Percentiles rank a stretch among this genome's conserved stretches.
Evolutionary conservation across 768 basidiomycete species (phyloP).

Genomic region (Amanita rubescens): DNA sequence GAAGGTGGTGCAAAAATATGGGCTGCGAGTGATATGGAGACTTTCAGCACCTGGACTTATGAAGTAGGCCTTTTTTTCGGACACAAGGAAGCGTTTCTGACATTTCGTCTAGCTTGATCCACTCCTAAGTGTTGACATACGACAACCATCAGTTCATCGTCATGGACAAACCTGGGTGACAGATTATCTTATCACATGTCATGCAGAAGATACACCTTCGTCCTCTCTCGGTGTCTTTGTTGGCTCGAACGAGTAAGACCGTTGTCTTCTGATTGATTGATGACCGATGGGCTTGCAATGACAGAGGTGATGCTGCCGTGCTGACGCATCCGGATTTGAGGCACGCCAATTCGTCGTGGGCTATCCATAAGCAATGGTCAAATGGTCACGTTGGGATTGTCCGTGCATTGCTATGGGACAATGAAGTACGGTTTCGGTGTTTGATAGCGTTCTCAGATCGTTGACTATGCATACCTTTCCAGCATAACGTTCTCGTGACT

Average conservation of each 20-base stretch:
- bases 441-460: neutral
- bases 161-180: constrained; percentile 63
- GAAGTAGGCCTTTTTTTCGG: constrained; percentile 39
- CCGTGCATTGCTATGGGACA: constrained; percentile 49
- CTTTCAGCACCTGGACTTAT: constrained; percentile 74
- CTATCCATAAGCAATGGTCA: constrained; percentile 44
- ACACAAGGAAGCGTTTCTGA: neutral
- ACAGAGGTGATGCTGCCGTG: constrained; percentile 53
- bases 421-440: constrained; percentile 28
- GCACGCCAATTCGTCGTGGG: constrained; percentile 36
- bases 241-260: constrained; percentile 62
- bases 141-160: constrained; percentile 53
- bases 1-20: constrained; percentile 42
- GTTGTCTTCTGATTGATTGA: neutral
- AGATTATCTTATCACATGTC: constrained; percentile 63
- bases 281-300: neutral
- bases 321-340: constrained; percentile 37
- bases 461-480: neutral
- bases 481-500: constrained; percentile 37
- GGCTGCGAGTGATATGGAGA: constrained; percentile 94
- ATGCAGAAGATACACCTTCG: constrained; percentile 24
- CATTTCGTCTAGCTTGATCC: constrained; percentile 47
- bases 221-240: constrained; percentile 49
- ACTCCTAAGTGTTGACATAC: constrained; percentile 51
- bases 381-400: constrained; percentile 51